Conservation (phyloP, 768 basidiomycete genomes). For the Rhodotorula sphaerocarpa region DNA sequence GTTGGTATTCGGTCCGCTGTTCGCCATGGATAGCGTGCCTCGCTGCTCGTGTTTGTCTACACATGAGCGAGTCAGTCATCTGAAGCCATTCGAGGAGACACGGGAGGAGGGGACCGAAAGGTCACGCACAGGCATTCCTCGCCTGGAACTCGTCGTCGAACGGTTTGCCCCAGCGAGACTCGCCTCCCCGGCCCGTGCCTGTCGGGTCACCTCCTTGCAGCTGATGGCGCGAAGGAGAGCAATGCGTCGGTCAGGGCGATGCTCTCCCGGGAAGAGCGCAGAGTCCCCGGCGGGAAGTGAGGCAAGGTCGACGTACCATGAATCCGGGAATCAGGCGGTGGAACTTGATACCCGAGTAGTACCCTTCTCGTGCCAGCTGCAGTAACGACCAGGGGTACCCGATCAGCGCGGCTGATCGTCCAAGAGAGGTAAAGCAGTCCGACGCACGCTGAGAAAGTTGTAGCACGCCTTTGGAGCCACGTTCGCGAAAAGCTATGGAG, state of each 20-base stretch:
- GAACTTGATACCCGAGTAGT: conserved; percentile 82
- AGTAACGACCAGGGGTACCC: not conserved
- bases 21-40: conserved; percentile 88
- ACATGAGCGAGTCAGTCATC: not conserved
- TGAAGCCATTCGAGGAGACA: no score
- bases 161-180: conserved; percentile 87
- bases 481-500: conserved; percentile 75
- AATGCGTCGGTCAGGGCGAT: not conserved
- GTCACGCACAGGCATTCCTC: conserved; percentile 65
- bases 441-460: conserved; percentile 67
- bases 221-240: conserved; percentile 44
- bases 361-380: conserved; percentile 71
- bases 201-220: conserved; percentile 98
- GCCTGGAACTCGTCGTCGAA: conserved; percentile 90
- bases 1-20: conserved; percentile 84
- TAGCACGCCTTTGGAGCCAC: conserved; percentile 98
- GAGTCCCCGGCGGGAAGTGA: no score
- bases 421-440: not conserved
- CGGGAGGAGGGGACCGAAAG: not conserved
- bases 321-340: conserved; percentile 90
- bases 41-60: conserved; percentile 50
- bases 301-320: conserved; percentile 56
- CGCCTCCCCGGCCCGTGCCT: conserved; percentile 86
- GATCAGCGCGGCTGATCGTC: not conserved
- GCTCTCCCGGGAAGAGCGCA: no score